These are phyloP conservation scores for Diplotaxis tenuifolia DNA, from an alignment of 345 rosid species.

Conservation along the genomic window DNA sequence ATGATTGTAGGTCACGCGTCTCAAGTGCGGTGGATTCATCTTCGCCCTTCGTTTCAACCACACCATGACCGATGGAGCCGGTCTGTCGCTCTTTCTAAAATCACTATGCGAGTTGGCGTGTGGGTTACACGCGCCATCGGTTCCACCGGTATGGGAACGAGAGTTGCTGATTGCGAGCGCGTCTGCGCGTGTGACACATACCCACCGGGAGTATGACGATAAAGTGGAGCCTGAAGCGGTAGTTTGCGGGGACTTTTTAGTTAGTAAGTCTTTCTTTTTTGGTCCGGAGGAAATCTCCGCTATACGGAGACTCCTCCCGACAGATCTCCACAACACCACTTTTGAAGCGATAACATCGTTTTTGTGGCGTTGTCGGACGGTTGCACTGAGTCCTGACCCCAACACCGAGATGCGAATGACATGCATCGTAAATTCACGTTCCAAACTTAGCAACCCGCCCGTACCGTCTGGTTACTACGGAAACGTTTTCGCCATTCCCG, in stretches of 20 bases:
- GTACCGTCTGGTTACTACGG: slow-evolving; percentile 55
- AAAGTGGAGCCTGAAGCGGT: slow-evolving; percentile 30
- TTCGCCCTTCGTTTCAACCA: slow-evolving; percentile 51
- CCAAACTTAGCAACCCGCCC: slow-evolving; percentile 40
- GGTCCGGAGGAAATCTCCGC: slow-evolving; percentile 41
- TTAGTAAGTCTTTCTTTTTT: slow-evolving; percentile 53
- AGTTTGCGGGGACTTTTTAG: slow-evolving; percentile 28
- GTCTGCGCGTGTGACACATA: slow-evolving; percentile 40
- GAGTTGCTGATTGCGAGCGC: slow-evolving; percentile 39
- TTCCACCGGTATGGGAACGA: slow-evolving; percentile 51
- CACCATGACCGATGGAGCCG: slow-evolving; percentile 48
- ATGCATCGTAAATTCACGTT: slow-evolving; percentile 44
- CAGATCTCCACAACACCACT: slow-evolving; percentile 33
- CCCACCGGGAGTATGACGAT: slow-evolving; percentile 51
- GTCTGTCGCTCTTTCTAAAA: slow-evolving; percentile 41
- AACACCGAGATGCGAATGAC: slow-evolving; percentile 48
- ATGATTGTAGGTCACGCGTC: slow-evolving; percentile 47
- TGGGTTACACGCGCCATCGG: slow-evolving; percentile 38
- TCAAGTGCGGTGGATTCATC: slow-evolving; percentile 48
- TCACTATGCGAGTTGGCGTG: slow-evolving; percentile 50
- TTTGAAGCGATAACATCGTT: slow-evolving; percentile 51
- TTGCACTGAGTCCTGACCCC: slow-evolving; percentile 48
- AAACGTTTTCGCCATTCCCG: slow-evolving; percentile 44
- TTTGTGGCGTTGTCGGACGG: slow-evolving; percentile 59
- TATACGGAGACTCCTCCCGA: slow-evolving; percentile 40